phyloP scores from a whole-genome alignment of 306 rosid species.

The Prunus armeniaca region DNA sequence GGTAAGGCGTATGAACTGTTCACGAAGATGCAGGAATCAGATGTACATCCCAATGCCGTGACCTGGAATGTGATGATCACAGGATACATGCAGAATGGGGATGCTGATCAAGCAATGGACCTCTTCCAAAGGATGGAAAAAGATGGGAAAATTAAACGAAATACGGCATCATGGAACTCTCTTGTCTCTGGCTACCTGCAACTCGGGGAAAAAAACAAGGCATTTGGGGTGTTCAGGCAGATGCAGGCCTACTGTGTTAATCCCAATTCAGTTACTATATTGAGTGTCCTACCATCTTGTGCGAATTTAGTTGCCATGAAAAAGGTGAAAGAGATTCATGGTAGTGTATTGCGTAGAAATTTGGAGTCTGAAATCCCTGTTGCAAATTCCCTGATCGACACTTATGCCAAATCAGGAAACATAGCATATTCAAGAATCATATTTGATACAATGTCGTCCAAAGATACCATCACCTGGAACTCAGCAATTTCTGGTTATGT shows the following conservation, averaged over 20 bases:
- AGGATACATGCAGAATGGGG: constrained; percentile 76
- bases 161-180: constrained; percentile 87
- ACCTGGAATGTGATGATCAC: constrained; percentile 92
- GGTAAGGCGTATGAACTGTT: constrained; percentile 87
- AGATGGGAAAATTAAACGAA: constrained; percentile 67
- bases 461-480: constrained; percentile 87
- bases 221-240: constrained; percentile 63
- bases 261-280: constrained; percentile 72
- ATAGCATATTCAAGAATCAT: constrained; percentile 56
- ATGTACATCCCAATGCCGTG: constrained; percentile 63
- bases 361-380: constrained; percentile 57
- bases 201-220: constrained; percentile 69
- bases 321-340: constrained; percentile 79
- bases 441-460: constrained; percentile 61
- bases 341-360: constrained; percentile 64
- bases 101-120: constrained; percentile 74
- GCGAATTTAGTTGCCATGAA: constrained; percentile 60
- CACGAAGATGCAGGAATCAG: constrained; percentile 75
- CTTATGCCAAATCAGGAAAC: constrained; percentile 84
- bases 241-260: constrained; percentile 59
- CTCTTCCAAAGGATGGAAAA: constrained; percentile 75
- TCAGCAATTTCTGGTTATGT: constrained; percentile 65
- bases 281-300: constrained; percentile 73
- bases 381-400: constrained; percentile 64
- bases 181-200: constrained; percentile 75